These are phyloP conservation scores for Tolypocladium pustulatum DNA, from an alignment of 2,329 filamentous ascomycete species.

Conservation along the genomic window DNA sequence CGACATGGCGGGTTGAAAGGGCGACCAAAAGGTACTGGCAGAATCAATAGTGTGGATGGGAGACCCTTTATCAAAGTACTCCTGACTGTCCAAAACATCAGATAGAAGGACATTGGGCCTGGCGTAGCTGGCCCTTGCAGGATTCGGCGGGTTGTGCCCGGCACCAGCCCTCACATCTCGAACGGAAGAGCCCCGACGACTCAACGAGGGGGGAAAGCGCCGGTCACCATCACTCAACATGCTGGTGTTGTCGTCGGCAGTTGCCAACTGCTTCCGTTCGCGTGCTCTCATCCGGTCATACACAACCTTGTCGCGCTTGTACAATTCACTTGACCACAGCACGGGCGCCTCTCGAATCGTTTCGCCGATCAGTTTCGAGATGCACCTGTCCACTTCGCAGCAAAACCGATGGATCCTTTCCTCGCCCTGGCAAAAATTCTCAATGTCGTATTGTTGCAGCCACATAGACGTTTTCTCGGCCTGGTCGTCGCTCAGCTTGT, in stretches of 20 bases:
- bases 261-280: slow-evolving; percentile 36
- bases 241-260: slow-evolving; percentile 39
- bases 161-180: slow-evolving; percentile 51
- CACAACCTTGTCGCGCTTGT: slow-evolving; percentile 61
- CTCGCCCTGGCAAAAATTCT: slow-evolving; percentile 91
- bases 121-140: slow-evolving; percentile 51
- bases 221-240: slow-evolving; percentile 45
- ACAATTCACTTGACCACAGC: slow-evolving; percentile 86
- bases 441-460: slow-evolving; percentile 70
- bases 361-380: slow-evolving; percentile 76
- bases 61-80: slow-evolving; percentile 60
- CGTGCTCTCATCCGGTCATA: slow-evolving; percentile 36
- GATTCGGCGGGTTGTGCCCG: slow-evolving; percentile 62
- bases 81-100: slow-evolving; percentile 59
- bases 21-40: slow-evolving; percentile 79
- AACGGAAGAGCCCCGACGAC: slow-evolving; percentile 39
- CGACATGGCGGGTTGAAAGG: slow-evolving; percentile 61
- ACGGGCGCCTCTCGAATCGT: slow-evolving; percentile 77
- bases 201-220: slow-evolving; percentile 30
- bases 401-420: slow-evolving; percentile 91
- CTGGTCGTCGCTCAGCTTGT: slow-evolving; percentile 94
- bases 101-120: slow-evolving; percentile 46
- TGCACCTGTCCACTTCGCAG: slow-evolving; percentile 78
- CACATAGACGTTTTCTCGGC: slow-evolving; percentile 75
- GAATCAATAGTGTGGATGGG: slow-evolving; percentile 65